A percentile compares a stretch with the other conserved stretches of the same genome.
These are phyloP conservation scores for Euphorbia peplus DNA, from an alignment of 345 rosid genomes.

Conservation along the genomic window DNA sequence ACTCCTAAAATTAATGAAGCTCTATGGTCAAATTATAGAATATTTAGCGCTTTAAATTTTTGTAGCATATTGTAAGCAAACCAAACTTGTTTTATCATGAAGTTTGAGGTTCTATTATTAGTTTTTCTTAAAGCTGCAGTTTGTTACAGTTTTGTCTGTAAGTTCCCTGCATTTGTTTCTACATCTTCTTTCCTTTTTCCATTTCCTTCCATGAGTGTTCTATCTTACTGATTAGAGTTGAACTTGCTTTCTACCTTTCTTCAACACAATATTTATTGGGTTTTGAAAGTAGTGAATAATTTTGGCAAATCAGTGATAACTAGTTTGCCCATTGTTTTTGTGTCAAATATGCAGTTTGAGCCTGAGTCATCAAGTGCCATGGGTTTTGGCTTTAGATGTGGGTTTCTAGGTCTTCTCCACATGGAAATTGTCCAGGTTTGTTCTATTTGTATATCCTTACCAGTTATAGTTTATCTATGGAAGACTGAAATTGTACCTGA, in stretches of 20 bases:
- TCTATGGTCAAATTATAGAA: not conserved
- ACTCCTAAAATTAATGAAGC: not conserved
- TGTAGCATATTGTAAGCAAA: not conserved
- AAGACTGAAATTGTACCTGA: slow-evolving; percentile 7
- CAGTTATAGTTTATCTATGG: slow-evolving; percentile 9
- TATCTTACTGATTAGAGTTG: not conserved
- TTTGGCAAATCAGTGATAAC: slow-evolving; percentile 6
- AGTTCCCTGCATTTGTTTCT: not conserved
- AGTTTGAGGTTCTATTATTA: not conserved
- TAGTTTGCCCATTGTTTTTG: slow-evolving; percentile 14
- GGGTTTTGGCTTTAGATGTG: slow-evolving; percentile 99
- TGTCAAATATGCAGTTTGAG: slow-evolving; percentile 65
- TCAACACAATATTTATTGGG: not conserved
- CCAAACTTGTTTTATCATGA: not conserved
- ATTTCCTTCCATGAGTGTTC: not conserved
- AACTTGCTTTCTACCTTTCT: not conserved
- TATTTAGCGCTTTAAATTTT: not conserved
- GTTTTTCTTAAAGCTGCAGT: not conserved
- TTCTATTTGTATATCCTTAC: slow-evolving; percentile 17
- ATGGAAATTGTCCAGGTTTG: slow-evolving; percentile 99
- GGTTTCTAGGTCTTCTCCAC: slow-evolving; percentile 98
- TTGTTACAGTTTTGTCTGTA: not conserved
- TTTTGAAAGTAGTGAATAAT: not conserved
- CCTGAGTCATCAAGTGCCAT: slow-evolving; percentile 97
- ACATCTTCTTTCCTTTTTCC: not conserved